phyloP scores from a whole-genome alignment of 2,329 filamentous ascomycete species.

The Fonsecaea multimorphosa region DNA sequence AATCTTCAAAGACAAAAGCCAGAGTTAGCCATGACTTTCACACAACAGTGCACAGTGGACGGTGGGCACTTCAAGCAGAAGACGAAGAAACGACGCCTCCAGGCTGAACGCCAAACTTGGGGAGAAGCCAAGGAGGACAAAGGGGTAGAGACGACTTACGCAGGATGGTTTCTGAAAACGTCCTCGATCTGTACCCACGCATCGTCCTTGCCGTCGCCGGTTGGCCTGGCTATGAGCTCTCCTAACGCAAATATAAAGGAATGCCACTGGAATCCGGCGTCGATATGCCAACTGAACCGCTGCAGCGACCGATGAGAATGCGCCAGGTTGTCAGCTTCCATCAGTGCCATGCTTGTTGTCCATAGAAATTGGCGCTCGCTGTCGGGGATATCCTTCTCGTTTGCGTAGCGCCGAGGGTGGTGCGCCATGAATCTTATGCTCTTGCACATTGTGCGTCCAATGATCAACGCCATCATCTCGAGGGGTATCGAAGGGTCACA shows the following conservation, averaged over 20 bases:
- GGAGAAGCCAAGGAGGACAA: neutral
- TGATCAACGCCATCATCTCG: conserved; percentile 52
- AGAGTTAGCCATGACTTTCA: neutral
- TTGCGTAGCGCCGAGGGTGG: conserved; percentile 47
- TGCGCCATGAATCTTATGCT: conserved; percentile 54
- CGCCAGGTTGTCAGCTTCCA: conserved; percentile 49
- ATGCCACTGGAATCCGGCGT: conserved; percentile 23
- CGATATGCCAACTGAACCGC: conserved; percentile 50
- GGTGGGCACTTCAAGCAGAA: neutral
- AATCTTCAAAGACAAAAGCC: conserved; percentile 29
- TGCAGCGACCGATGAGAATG: conserved; percentile 48
- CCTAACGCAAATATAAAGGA: conserved; percentile 52
- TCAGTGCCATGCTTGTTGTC: conserved; percentile 45
- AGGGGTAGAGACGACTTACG: conserved; percentile 33
- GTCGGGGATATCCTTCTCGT: conserved; percentile 40
- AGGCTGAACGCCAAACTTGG: neutral
- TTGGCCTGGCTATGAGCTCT: conserved; percentile 46
- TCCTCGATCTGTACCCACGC: conserved; percentile 55
- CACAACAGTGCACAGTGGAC: neutral
- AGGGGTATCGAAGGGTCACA: conserved; percentile 55
- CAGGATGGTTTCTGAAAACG: conserved; percentile 51
- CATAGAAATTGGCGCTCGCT: conserved; percentile 49
- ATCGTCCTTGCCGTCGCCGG: conserved; percentile 43
- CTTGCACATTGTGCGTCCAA: conserved; percentile 51
- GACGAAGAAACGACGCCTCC: neutral